Evolutionary conservation across 192 early-diverging fungal species (phyloP), one percentile per base, ranked within the genome.

Genomic region (Jimgerdemannia lactiflua): DNA sequence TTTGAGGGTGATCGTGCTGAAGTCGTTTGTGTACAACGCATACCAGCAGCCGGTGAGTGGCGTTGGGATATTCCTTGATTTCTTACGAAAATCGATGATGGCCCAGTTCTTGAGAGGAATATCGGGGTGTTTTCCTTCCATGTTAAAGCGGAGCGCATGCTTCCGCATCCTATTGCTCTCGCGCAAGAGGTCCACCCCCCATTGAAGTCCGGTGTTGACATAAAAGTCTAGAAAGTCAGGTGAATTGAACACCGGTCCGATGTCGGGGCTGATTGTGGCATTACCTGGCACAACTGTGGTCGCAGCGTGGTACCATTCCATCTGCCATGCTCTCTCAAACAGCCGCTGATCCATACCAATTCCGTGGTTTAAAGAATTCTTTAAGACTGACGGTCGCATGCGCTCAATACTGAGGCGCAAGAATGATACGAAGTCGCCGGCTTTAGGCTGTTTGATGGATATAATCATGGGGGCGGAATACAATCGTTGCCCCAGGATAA

Each of bases 321-420:
- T 74, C 67, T 74, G 73, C 73, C 73, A 74, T 8, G 17, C 65
- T 14, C 66, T 39, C 17, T 74, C 73, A 17, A 66, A 42, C 43
- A 65, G 73, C 4, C 9, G 39, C 3, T 19, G 17, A 18, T 69
- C 64, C 41, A 8, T 74, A n/a, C 73, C 73, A 40, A 71, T 4
- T 14, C 20, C 19, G n/a, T n/a, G n/a, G n/a, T n/a, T n/a, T n/a
- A n/a, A n/a, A n/a, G n/a, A n/a, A n/a, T n/a, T n/a, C n/a, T 29
- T 29, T 29, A 29, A 29, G 29, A 29, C 29, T 1, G 29, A 29
- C 29, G 29, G 29, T 1, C 29, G 29, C 29, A 29, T 29, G 29
- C 29, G 29, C 29, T 29, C 29, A 29, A 29, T 29, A 1, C 29
- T 29, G 1, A 0, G 29, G 1, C 29, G 1, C 29, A 29, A 29